Evolutionary conservation across 2,329 filamentous ascomycete genomes (phyloP), one percentile per base, ranked within the genome.

Genomic region (Purpureocillium takamizusanense): DNA sequence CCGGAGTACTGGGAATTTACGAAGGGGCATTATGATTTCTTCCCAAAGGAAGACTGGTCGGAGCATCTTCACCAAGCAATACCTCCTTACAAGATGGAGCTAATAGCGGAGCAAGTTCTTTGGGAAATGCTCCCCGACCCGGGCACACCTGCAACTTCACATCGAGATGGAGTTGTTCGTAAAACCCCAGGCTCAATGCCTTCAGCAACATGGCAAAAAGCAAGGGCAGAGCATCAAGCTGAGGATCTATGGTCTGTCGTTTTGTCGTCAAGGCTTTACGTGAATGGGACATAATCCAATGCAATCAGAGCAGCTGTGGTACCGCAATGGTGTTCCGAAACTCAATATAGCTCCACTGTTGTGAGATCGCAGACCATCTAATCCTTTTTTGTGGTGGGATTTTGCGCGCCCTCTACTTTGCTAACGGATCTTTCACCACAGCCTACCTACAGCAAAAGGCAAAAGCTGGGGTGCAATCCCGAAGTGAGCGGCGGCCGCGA

Each of bases 1-100:
- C 55, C 54, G 2, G 54, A 57, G 37, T 56, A 57, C 41, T 59
- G 51, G 55, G 54, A 57, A 39, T 46, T 39, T 23, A 42, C 35
- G 5, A 56, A 50, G 46, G 49, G 48, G 33, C 47, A 55, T 42
- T 57, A 50, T 27, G 44, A 46, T 40, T 46, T 18, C 27, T 41
- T 45, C 15, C 33, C 29, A 2, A 23, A 10, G 4, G 31, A 48
- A 13, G 46, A 46, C 17, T 53, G 47, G 50, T 41, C 44, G 12
- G 43, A 51, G 14, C 38, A 43, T 15, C 33, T 57, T 34, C 39
- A 38, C 21, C 16, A 32, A n/a, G 43, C 41, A 21, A 34, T 55
- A 7, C 46, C 46, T 27, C 31, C 41, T 32, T 55, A 56, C 17
- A 45, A 51, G 17, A 39, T 16, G 6, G 52, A 56, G 46, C 47